Evolutionary conservation across 2,329 filamentous ascomycete species (phyloP), one percentile per base, ranked within the genome.

Genomic region (Penicillium brevicompactum): DNA sequence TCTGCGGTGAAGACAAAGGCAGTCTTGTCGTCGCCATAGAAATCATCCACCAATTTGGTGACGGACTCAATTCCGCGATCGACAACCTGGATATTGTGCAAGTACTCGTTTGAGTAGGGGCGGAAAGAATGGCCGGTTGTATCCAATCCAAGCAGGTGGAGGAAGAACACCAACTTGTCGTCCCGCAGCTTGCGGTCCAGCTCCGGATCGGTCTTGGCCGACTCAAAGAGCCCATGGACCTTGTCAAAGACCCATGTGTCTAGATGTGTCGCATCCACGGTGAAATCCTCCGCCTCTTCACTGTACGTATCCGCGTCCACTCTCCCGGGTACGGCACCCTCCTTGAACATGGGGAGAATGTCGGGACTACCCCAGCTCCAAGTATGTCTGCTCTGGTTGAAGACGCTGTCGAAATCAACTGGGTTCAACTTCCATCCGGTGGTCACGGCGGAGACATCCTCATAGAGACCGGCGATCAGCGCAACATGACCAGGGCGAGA

Each of bases 341-440:
- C 84, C 70, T 95, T 87, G 71, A 99, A 99, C 94, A 99, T 99
- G 51, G 90, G 90, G 62, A 99, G 77, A 67, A 99, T 99, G 75
- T 99, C 94, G 1, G 94, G 94, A 69, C 92, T 97, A 2, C 94
- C 94, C 94, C 94, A 99, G 74, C 92, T 96, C 94, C 94, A 99
- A 7, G 95, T 99, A 76, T 99, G 95, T 44, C 88, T 83, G 70
- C 93, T 97, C 59, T 91, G 86, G 73, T 99, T 99, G 83, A 99
- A 99, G 10, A 99, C 92, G 68, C 93, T 97, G 77, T 99, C 94
- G 69, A 99, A 99, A 70, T 97, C 90, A 69, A 99, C 94, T 0
- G 94, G 94, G 71, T 99, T 99, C 65, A 97, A 79, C 77, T 99
- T 97, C 94, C 94, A 99, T 14, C 94, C 94, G 1, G 95, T 99